phyloP scores from a whole-genome alignment of 2,329 filamentous ascomycete genomes.

The Fusarium ambrosium region DNA sequence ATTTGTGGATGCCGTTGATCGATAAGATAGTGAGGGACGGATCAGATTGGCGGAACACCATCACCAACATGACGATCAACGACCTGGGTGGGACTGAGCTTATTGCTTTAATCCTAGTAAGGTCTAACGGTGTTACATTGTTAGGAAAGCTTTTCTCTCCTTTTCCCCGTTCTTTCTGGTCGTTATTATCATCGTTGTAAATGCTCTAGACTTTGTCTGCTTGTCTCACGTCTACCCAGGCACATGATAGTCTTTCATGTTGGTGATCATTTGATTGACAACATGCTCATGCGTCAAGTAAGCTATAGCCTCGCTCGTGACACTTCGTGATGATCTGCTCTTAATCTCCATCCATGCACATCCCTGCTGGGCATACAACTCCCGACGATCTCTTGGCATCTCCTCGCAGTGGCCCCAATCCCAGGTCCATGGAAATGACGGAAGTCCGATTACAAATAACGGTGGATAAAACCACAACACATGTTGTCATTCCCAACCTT shows the following conservation, averaged over 20 bases:
- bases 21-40: background rate
- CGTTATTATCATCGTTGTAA: background rate
- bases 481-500: background rate
- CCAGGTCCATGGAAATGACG: background rate
- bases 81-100: background rate
- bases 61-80: slow-evolving; percentile 1
- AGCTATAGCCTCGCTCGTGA: background rate
- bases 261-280: background rate
- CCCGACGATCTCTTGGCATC: background rate
- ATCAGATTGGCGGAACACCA: background rate
- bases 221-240: background rate
- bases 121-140: background rate
- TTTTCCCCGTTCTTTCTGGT: background rate
- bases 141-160: background rate
- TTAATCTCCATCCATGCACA: background rate
- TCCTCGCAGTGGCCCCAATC: background rate
- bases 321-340: background rate
- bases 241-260: background rate
- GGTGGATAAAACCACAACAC: background rate
- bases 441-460: background rate
- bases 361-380: background rate
- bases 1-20: background rate
- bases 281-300: background rate
- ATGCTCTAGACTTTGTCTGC: background rate
- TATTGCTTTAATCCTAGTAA: background rate